Conservation (phyloP, 2,329 filamentous ascomycete genomes). For the Cladobotryum mycophilum region DNA sequence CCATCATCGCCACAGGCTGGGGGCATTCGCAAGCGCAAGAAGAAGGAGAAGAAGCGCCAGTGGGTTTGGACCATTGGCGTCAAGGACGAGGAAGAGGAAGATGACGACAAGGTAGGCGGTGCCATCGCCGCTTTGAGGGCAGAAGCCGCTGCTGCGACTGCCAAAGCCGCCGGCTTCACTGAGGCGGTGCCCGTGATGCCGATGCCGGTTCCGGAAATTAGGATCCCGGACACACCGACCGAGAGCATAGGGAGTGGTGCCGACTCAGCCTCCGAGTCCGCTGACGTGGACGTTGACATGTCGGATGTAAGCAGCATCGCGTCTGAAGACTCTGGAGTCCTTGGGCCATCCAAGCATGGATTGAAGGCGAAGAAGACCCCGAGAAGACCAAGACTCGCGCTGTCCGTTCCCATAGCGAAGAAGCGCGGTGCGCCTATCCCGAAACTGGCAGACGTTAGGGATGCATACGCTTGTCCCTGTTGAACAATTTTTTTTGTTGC, state of each 20-base stretch:
- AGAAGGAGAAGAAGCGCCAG: slow-evolving; percentile 53
- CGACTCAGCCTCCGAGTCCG: slow-evolving; percentile 22
- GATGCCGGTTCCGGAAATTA: slow-evolving; percentile 1
- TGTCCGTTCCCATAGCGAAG: slow-evolving; percentile 1
- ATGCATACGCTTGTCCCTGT: too few relatives aligned
- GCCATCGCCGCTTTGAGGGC: slow-evolving; percentile 36
- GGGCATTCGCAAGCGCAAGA: slow-evolving; percentile 47
- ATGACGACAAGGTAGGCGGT: slow-evolving; percentile 37
- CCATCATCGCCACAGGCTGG: slow-evolving; percentile 36
- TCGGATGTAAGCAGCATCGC: slow-evolving; percentile 39
- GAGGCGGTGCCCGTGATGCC: slow-evolving; percentile 1
- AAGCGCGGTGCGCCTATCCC: slow-evolving; percentile 21
- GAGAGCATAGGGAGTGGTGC: slow-evolving; percentile 34
- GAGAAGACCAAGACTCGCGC: slow-evolving; percentile 19
- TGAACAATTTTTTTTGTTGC: too few relatives aligned
- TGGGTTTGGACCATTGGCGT: slow-evolving; percentile 63
- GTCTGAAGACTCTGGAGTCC: slow-evolving; percentile 25
- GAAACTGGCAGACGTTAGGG: slow-evolving; percentile 12
- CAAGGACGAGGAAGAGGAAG: slow-evolving; percentile 40
- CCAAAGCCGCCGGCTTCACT: slow-evolving; percentile 6
- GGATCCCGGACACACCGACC: slow-evolving; percentile 29
- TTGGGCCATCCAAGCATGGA: slow-evolving; percentile 29
- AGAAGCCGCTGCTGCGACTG: slow-evolving; percentile 21
- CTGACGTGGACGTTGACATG: slow-evolving; percentile 40
- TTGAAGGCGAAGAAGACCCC: slow-evolving; percentile 29